Evolutionary conservation across 1,284 basidiomycete genomes (phyloP).

Genomic region (Leccinum pachyderme): DNA sequence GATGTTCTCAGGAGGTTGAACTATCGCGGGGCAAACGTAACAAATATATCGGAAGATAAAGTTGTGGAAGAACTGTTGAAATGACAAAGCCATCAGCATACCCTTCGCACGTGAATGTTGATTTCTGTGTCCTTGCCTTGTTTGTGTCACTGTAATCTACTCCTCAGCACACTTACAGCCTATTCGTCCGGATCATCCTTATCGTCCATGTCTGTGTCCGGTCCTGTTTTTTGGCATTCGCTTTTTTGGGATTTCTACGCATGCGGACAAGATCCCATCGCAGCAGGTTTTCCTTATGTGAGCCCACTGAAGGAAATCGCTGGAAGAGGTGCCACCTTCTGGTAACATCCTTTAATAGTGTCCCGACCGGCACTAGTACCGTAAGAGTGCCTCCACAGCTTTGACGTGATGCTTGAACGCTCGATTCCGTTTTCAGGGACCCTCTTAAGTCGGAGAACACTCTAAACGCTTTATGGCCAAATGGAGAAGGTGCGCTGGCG

Average conservation of each 20-base stretch:
- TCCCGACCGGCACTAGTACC: background rate
- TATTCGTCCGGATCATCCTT: conserved; percentile 15
- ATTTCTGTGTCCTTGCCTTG: conserved; percentile 26
- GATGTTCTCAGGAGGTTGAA: conserved; percentile 86
- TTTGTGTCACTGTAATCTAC: conserved; percentile 32
- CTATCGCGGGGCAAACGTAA: conserved; percentile 78
- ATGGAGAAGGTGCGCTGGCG: background rate
- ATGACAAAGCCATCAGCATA: conserved; percentile 31
- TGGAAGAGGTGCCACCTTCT: background rate
- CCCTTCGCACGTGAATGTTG: conserved; percentile 22
- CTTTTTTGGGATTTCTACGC: conserved; percentile 4
- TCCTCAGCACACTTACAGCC: conserved; percentile 10
- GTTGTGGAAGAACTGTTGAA: conserved; percentile 60
- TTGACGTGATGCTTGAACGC: background rate
- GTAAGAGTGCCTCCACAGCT: conserved; percentile 1
- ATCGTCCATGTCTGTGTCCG: conserved; percentile 9
- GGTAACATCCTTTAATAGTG: background rate
- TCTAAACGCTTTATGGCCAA: conserved; percentile 14
- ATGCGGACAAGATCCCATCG: conserved; percentile 6
- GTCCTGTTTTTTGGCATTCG: conserved; percentile 3
- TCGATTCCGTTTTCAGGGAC: conserved; percentile 9
- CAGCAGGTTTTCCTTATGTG: conserved; percentile 5
- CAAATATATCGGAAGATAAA: conserved; percentile 58
- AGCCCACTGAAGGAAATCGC: conserved; percentile 4
- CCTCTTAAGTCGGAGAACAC: background rate